Base-by-base conservation (phyloP, 768 basidiomycete species). In the Collybia mongolica region DNA sequence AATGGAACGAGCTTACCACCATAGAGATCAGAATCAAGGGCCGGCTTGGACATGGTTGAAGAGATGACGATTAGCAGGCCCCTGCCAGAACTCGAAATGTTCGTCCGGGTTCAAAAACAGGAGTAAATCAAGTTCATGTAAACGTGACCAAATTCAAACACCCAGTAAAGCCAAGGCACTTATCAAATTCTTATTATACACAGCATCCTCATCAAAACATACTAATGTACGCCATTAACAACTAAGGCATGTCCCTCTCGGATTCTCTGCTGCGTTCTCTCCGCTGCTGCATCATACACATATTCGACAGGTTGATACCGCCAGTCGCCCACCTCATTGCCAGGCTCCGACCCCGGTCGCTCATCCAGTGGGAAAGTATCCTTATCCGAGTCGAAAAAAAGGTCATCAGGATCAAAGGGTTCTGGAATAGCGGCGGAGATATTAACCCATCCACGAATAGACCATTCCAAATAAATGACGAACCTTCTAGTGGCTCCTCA, bases 211-310 rank as follows among this genome's bases (percentile, higher is more conserved):
- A 46, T 12, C 39, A 35, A 50, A 45, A 44, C 46, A 48, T 44
- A 56, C 57, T 67, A 80, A 64, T 79, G 76, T 46, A 80, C 72
- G 19, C 76, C 77, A 55, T 78, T 79, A 6, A 75, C 72, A 20
- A 72, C 51, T 38, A 67, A 39, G 26, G 52, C 53, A 23, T 69
- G 60, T 17, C 67, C 75, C 54, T 81, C 75, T 51, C 69, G 68
- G 46, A 87, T 72, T 49, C 81, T 73, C 69, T 83, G 75, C 56
- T 79, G 72, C 46, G 82, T 82, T 54, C 89, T 80, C 65, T 96
- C 93, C 20, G 91, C 91, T 5, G 86, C 91, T 0, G 93, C 93
- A 63, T 97, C 93, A 65, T 97, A 97, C n/a, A 88, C 91, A 67
- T 87, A 94, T 12, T 79, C 79, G 20, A 82, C 75, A 2, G 82